Evolutionary conservation across 176 grass and related monocot species (phyloP), one percentile per base, ranked within the genome.

Genomic region (Themeda triandra): DNA sequence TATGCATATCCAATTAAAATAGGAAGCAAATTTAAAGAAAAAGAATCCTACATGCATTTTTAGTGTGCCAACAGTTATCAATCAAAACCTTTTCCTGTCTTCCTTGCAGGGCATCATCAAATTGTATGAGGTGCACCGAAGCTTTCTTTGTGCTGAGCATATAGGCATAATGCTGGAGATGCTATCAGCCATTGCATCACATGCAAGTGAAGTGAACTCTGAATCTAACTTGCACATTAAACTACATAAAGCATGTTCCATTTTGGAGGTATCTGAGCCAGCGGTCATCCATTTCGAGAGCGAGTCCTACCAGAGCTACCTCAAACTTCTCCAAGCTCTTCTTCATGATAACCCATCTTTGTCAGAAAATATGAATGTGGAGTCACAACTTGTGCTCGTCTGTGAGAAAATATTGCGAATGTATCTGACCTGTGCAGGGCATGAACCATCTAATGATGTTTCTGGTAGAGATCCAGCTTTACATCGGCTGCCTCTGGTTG

Each of bases 261-360:
- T 96, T 80, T 82, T 96, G 85, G 93, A 99, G 78, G 85, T 95
- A 75, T 86, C 93, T 74, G 96, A 94, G 70, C 96, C 93, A 24
- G 89, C 88, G 37, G 51, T 95, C 46, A 86, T 99, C 44, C 96
- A 94, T 85, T 96, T 99, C 3, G 96, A 99, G 87, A 99, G 93
- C 53, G 93, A 99, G 33, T 91, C 96, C 60, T 96, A 94, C 84
- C 91, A 93, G 80, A 92, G 71, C 75, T 91, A 92, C 75, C 89
- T 99, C 21, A 99, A 92, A 81, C 86, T 99, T 78, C 90, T 99
- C 42, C 89, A 99, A 90, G 80, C 87, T 78, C 64, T 99, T 69
- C 80, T 94, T 71, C 58, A 86, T 58, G 89, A 99, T 49, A 90
- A 94, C 48, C 69, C 83, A 54, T 82, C 88, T 71, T 69, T 93